These are phyloP conservation scores for Cutaneotrichosporon dermatis DNA, from an alignment of 1,284 basidiomycete species.

Conservation along the genomic window DNA sequence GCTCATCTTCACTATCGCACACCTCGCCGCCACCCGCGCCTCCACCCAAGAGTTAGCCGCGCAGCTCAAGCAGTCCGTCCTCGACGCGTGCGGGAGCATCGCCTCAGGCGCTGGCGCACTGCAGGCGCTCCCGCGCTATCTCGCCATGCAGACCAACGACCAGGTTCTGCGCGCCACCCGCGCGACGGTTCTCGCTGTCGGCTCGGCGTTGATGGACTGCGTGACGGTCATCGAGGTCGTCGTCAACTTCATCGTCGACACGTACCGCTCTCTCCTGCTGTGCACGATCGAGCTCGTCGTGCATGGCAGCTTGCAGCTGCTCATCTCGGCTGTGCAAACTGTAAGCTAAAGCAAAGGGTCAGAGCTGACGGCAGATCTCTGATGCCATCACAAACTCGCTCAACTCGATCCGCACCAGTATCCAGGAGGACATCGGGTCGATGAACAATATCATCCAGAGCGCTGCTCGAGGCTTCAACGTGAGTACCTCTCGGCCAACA, in stretches of 20 bases:
- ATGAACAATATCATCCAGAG: conserved; percentile 66
- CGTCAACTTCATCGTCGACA: conserved; percentile 85
- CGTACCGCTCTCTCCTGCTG: conserved; percentile 83
- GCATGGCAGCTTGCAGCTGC: conserved; percentile 68
- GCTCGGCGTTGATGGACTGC: conserved; percentile 59
- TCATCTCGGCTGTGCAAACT: conserved; percentile 74
- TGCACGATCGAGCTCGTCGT: conserved; percentile 90
- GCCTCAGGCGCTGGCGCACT: conserved; percentile 75
- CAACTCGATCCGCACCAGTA: conserved; percentile 58
- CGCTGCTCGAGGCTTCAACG: conserved; percentile 64
- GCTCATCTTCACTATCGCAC: conserved; percentile 77
- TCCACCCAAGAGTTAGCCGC: conserved; percentile 61
- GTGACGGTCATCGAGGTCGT: conserved; percentile 78
- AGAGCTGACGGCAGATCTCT: conserved; percentile 58
- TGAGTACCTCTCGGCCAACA: conserved; percentile 10
- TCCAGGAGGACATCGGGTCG: conserved; percentile 65
- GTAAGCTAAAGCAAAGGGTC: conserved; percentile 31
- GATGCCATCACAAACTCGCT: conserved; percentile 62
- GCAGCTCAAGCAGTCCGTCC: conserved; percentile 65
- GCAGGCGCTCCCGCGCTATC: conserved; percentile 77
- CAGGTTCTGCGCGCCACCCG: conserved; percentile 73
- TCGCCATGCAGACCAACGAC: conserved; percentile 77
- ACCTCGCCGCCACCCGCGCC: conserved; percentile 65
- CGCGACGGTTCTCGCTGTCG: conserved; percentile 69
- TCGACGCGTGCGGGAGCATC: conserved; percentile 74